Percentiles rank a stretch among this genome's conserved stretches.
Evolutionary conservation across 768 basidiomycete species (phyloP).

Genomic region (Mycena vulgaris): DNA sequence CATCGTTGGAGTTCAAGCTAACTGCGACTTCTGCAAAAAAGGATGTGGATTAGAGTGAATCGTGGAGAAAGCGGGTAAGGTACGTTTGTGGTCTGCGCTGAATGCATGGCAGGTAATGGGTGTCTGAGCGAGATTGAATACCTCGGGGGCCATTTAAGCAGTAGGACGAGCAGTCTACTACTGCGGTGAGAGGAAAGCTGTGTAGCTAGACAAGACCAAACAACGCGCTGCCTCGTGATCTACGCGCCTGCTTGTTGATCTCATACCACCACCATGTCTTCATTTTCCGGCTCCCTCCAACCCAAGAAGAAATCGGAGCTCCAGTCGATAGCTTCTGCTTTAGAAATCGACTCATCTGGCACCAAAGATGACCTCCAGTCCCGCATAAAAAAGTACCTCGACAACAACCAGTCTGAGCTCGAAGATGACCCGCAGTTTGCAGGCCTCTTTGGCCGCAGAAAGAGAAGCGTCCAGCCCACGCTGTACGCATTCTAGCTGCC

Average conservation of each 20-base stretch:
- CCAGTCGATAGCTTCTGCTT: conserved; percentile 70
- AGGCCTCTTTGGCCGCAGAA: conserved; percentile 67
- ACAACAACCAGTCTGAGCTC: conserved; percentile 65
- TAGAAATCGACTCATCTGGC: conserved; percentile 67
- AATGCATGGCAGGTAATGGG: conserved; percentile 94
- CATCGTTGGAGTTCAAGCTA: conserved; percentile 92
- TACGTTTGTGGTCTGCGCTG: conserved; percentile 89
- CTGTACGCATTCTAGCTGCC: conserved; percentile 16
- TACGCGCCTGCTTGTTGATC: neutral
- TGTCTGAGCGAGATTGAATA: conserved; percentile 82
- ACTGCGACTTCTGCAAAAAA: conserved; percentile 85
- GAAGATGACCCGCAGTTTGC: conserved; percentile 72
- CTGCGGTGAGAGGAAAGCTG: conserved; percentile 55
- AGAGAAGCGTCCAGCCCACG: conserved; percentile 59
- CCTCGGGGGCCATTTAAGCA: conserved; percentile 74
- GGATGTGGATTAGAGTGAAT: neutral
- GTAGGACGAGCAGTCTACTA: conserved; percentile 92
- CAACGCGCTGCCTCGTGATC: neutral
- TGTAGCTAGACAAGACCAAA: too few relatives aligned
- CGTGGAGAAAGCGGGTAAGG: conserved; percentile 50
- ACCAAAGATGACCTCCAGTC: conserved; percentile 75
- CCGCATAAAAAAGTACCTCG: conserved; percentile 77
- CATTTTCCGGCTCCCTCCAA: conserved; percentile 68
- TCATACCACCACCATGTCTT: conserved; percentile 50
- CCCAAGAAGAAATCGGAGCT: conserved; percentile 82